Evolutionary conservation across 1,284 basidiomycete genomes (phyloP).

Genomic region (Vanrija sp.): DNA sequence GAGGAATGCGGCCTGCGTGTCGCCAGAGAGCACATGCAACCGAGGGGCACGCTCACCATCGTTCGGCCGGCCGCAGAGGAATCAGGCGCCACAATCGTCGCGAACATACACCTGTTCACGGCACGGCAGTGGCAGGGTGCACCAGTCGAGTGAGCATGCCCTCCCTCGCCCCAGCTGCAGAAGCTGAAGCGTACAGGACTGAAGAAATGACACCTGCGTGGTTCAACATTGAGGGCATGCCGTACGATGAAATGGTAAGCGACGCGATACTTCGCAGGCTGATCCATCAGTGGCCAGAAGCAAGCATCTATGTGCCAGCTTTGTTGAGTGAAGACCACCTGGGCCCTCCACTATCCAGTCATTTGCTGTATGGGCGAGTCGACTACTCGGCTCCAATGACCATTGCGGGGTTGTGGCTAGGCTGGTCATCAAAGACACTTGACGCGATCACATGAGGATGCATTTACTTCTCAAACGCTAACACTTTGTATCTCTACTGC

Average conservation of each 20-base stretch:
- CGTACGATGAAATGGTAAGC: constrained; percentile 24
- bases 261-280: neutral
- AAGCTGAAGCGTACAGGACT: constrained; percentile 12
- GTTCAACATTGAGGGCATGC: constrained; percentile 21
- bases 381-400: constrained; percentile 7
- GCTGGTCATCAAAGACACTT: neutral
- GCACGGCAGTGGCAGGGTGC: constrained; percentile 13
- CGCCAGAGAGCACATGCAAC: constrained; percentile 22
- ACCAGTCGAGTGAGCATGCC: constrained; percentile 16
- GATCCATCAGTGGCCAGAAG: constrained; percentile 33
- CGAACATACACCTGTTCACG: neutral
- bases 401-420: neutral
- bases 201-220: constrained; percentile 38
- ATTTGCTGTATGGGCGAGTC: constrained; percentile 11
- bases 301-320: constrained; percentile 18
- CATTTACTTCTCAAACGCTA: neutral
- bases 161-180: neutral
- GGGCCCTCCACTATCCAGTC: neutral
- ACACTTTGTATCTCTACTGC: constrained; percentile 3
- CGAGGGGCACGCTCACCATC: constrained; percentile 18
- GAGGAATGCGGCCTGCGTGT: constrained; percentile 72
- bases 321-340: constrained; percentile 9
- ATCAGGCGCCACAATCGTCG: neutral
- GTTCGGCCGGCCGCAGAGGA: neutral
- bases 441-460: neutral